Conservation (phyloP, 78 protist species). For the Emiliania huxleyi region DNA sequence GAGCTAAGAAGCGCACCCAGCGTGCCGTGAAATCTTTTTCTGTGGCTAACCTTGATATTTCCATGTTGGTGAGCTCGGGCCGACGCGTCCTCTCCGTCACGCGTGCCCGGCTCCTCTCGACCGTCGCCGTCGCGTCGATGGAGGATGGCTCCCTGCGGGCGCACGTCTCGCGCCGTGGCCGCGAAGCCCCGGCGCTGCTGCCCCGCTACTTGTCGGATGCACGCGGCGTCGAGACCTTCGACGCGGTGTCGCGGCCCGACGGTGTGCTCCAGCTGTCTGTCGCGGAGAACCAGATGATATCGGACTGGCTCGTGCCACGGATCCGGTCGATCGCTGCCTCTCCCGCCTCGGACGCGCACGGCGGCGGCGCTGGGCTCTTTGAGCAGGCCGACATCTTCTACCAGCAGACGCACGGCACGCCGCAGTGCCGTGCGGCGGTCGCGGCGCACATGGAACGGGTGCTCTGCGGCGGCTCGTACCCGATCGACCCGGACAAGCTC, state of each 20-base stretch:
- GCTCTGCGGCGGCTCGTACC: background rate
- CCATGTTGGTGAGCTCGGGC: too few species aligned
- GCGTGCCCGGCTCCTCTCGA: too few species aligned
- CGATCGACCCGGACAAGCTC: background rate
- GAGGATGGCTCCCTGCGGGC: too few species aligned
- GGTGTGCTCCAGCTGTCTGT: background rate
- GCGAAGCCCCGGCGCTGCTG: background rate
- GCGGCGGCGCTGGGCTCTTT: background rate
- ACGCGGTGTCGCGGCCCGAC: background rate
- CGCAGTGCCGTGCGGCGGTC: background rate
- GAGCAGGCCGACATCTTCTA: background rate
- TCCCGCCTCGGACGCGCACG: background rate
- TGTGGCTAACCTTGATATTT: too few species aligned
- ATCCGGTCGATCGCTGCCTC: background rate
- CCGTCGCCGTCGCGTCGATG: too few species aligned
- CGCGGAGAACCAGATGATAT: background rate
- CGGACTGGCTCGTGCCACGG: background rate
- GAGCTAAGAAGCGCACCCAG: too few species aligned
- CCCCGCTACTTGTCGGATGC: background rate
- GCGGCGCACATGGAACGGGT: background rate
- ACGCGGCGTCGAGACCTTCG: background rate
- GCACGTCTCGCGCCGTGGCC: background rate
- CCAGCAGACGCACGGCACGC: conserved; percentile 8
- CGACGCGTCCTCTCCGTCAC: too few species aligned
- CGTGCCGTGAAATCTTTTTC: too few species aligned